Percentiles rank a stretch among this genome's conserved stretches.
Evolutionary conservation across 495 filamentous ascomycete genomes (phyloP).

Genomic region (Letharia columbiana): DNA sequence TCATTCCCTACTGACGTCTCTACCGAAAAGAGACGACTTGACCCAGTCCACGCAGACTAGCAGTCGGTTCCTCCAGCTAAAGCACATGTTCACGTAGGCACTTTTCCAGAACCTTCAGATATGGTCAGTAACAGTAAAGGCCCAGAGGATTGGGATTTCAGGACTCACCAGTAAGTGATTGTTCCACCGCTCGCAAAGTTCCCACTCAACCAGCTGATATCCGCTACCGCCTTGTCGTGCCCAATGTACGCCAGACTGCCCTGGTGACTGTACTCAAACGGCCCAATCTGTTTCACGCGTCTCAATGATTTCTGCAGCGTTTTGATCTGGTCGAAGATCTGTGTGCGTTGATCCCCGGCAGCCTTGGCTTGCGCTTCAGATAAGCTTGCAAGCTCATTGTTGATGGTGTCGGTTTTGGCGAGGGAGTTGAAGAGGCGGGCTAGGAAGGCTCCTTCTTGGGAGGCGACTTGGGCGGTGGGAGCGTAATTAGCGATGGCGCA

Average conservation of each 20-base stretch:
- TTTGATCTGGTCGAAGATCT: slow-evolving; percentile 64
- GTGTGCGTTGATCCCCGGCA: slow-evolving; percentile 45
- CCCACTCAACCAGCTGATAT: slow-evolving; percentile 95
- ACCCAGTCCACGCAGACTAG: slow-evolving; percentile 90
- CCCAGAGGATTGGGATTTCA: not conserved
- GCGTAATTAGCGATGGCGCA: slow-evolving; percentile 95
- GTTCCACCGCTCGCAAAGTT: slow-evolving; percentile 83
- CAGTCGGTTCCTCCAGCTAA: slow-evolving; percentile 89
- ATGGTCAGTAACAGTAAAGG: not conserved
- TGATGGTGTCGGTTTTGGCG: slow-evolving; percentile 78
- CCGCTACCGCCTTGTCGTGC: slow-evolving; percentile 92
- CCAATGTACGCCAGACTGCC: slow-evolving; percentile 96
- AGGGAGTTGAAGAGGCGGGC: slow-evolving; percentile 96
- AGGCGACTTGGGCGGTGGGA: slow-evolving; percentile 91
- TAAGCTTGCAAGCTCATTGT: slow-evolving; percentile 56
- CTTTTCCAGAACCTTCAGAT: slow-evolving; percentile 78
- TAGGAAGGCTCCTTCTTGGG: slow-evolving; percentile 92
- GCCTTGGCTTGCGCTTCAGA: slow-evolving; percentile 57
- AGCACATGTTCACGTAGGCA: slow-evolving; percentile 99
- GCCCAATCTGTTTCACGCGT: slow-evolving; percentile 84
- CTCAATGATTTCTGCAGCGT: slow-evolving; percentile 74
- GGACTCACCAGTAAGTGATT: slow-evolving; percentile 48
- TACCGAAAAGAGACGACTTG: slow-evolving; percentile 90
- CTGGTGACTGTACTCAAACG: slow-evolving; percentile 97
- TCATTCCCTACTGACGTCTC: slow-evolving; percentile 91